These are phyloP conservation scores for Pogostemon cablin DNA, from an alignment of 257 asterid species.

Conservation along the genomic window DNA sequence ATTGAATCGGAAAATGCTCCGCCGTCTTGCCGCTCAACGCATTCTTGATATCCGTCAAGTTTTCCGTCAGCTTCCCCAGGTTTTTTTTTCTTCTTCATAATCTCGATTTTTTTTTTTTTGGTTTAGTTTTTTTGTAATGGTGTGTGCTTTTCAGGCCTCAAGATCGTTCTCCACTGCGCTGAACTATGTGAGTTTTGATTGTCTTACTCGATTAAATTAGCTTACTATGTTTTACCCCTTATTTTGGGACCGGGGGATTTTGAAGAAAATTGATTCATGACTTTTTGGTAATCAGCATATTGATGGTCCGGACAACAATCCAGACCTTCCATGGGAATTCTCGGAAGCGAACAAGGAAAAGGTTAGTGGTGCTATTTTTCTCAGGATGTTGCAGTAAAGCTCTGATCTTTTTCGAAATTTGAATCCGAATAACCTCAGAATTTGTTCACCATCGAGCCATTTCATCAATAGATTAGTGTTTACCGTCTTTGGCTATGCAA, in stretches of 20 bases:
- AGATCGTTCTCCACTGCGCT: conserved; percentile 85
- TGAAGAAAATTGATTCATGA: conserved; percentile 4
- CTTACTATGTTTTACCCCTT: conserved; percentile 14
- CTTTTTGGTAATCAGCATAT: conserved; percentile 60
- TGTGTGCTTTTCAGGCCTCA: conserved; percentile 54
- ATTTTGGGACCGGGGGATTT: neutral
- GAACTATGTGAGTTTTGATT: conserved; percentile 67
- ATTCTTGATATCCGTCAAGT: conserved; percentile 75
- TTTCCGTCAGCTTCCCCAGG: conserved; percentile 74
- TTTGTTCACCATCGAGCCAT: neutral
- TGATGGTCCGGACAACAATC: conserved; percentile 80
- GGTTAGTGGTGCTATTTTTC: conserved; percentile 47
- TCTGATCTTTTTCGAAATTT: conserved; percentile 15
- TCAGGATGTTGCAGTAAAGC: conserved; percentile 1
- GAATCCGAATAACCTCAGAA: neutral
- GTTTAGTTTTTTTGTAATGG: conserved; percentile 16
- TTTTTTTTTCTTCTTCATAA: conserved; percentile 27
- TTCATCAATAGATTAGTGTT: neutral
- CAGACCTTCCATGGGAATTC: conserved; percentile 88
- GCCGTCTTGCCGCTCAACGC: conserved; percentile 76
- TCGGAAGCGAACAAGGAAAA: conserved; percentile 58
- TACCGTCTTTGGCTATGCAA: conserved; percentile 2
- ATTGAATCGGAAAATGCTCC: conserved; percentile 60
- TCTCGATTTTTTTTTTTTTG: neutral
- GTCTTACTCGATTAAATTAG: neutral